A percentile compares a stretch with the other conserved stretches of the same genome.
phyloP scores from a whole-genome alignment of 176 grass and related monocot genomes.

The Tillandsia leiboldiana region DNA sequence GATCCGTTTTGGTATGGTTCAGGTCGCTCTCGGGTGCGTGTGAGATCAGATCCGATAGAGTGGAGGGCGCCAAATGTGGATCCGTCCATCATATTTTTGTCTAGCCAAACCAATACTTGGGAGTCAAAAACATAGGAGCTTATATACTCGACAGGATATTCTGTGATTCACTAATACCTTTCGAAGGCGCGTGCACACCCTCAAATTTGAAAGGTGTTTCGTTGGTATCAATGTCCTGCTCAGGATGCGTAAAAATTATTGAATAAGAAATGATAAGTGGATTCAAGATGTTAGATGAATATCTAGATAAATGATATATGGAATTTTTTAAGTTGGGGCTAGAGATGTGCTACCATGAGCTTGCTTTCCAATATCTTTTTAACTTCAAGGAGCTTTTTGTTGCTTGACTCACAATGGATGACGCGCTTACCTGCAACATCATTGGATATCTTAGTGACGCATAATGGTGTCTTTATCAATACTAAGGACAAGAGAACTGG shows the following conservation, averaged over 20 bases:
- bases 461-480: neutral
- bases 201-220: constrained; percentile 41
- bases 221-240: constrained; percentile 48
- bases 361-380: constrained; percentile 56
- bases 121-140: neutral
- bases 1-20: constrained; percentile 42
- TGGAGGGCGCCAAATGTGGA: constrained; percentile 75
- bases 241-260: neutral
- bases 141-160: too few relatives aligned
- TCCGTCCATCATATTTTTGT: constrained; percentile 43
- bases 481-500: neutral
- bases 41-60: constrained; percentile 88
- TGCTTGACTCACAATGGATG: constrained; percentile 67
- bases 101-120: constrained; percentile 19
- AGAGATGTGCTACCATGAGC: constrained; percentile 27
- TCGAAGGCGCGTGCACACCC: constrained; percentile 19
- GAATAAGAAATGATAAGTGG: neutral
- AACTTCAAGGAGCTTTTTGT: constrained; percentile 73
- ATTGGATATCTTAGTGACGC: neutral
- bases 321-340: neutral
- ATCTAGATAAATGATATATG: neutral
- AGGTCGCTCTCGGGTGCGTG: constrained; percentile 48
- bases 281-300: neutral
- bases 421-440: constrained; percentile 62
- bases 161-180: constrained; percentile 12